phyloP scores from a whole-genome alignment of 1,284 basidiomycete genomes.

The Apiotrichum gamsii region DNA sequence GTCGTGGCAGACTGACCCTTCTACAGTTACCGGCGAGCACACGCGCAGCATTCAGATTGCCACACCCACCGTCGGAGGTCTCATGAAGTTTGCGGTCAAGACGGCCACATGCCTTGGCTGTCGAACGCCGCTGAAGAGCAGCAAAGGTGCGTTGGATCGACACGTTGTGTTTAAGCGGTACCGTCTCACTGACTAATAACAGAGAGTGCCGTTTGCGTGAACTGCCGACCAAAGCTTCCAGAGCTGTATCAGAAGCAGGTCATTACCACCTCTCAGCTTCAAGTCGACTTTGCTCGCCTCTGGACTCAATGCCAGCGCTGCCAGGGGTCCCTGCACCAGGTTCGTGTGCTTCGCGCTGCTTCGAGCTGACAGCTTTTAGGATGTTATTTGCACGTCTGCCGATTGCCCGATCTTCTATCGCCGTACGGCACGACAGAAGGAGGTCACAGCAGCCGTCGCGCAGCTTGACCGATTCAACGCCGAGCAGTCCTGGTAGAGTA shows the following conservation, averaged over 20 bases:
- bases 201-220: slow-evolving; percentile 90
- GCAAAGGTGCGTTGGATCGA: slow-evolving; percentile 58
- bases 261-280: slow-evolving; percentile 63
- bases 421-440: slow-evolving; percentile 92
- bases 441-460: slow-evolving; percentile 73
- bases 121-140: slow-evolving; percentile 71
- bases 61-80: slow-evolving; percentile 83
- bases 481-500: slow-evolving; percentile 40
- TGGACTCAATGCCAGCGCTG: slow-evolving; percentile 98
- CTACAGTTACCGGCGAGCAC: slow-evolving; percentile 86
- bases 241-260: slow-evolving; percentile 89
- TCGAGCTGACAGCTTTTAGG: slow-evolving; percentile 52
- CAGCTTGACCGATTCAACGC: slow-evolving; percentile 74
- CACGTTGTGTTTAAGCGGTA: too few relatives aligned
- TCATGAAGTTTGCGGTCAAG: slow-evolving; percentile 97
- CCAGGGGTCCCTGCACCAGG: slow-evolving; percentile 91
- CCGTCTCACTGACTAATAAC: slow-evolving; percentile 12
- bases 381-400: slow-evolving; percentile 91
- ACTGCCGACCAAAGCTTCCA: slow-evolving; percentile 73
- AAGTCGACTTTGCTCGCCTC: slow-evolving; percentile 82
- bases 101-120: slow-evolving; percentile 88
- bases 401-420: slow-evolving; percentile 99
- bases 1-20: too few relatives aligned
- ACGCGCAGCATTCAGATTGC: slow-evolving; percentile 89
- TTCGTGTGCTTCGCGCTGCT: slow-evolving; percentile 36